These are phyloP conservation scores for Triticum turgidum DNA, from an alignment of 176 grass and related monocot genomes.

Conservation along the genomic window DNA sequence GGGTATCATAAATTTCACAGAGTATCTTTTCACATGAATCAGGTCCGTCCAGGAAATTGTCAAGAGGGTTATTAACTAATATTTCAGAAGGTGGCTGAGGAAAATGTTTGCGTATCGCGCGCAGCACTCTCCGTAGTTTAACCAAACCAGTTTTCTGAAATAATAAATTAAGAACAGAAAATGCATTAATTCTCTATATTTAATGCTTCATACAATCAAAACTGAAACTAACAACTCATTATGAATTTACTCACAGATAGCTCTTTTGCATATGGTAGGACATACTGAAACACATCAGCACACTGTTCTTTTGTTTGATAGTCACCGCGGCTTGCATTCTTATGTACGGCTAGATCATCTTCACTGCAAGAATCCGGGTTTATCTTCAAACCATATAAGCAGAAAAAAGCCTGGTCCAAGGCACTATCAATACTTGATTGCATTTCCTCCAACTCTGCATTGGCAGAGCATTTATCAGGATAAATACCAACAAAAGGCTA, in stretches of 20 bases:
- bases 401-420: slow-evolving; percentile 96
- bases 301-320: slow-evolving; percentile 99
- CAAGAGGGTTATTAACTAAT: slow-evolving; percentile 65
- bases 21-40: slow-evolving; percentile 84
- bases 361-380: slow-evolving; percentile 93
- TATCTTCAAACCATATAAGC: slow-evolving; percentile 97
- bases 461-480: slow-evolving; percentile 37
- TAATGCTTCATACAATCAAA: slow-evolving; percentile 21
- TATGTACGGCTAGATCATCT: slow-evolving; percentile 84
- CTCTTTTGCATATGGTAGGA: slow-evolving; percentile 88
- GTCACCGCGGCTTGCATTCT: slow-evolving; percentile 93
- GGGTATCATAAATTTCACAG: slow-evolving; percentile 69
- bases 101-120: slow-evolving; percentile 96
- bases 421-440: slow-evolving; percentile 82
- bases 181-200: slow-evolving; percentile 21
- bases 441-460: slow-evolving; percentile 86
- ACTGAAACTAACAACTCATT: slow-evolving; percentile 26
- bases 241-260: slow-evolving; percentile 69
- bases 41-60: slow-evolving; percentile 85
- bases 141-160: slow-evolving; percentile 95
- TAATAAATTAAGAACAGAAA: slow-evolving; percentile 32
- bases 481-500: background rate
- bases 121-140: slow-evolving; percentile 86
- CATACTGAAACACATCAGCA: slow-evolving; percentile 98
- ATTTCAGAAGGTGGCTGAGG: slow-evolving; percentile 81